Base-by-base conservation (phyloP, 495 filamentous ascomycete species). In the Penicillium paxilli region DNA sequence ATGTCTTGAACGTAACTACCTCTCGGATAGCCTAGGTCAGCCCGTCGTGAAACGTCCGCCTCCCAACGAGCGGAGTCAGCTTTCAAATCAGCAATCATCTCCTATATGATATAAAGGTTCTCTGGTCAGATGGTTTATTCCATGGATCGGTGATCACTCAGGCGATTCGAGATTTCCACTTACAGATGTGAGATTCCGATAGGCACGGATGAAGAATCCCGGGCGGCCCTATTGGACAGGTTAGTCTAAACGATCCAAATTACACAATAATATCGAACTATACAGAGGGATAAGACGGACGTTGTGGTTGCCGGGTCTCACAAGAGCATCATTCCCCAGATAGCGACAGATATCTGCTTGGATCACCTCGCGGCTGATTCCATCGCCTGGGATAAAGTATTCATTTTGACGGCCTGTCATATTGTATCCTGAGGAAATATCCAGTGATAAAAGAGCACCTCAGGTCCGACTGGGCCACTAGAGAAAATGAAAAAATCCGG, bases 261-360 rank as follows among this genome's bases (percentile, higher is more conserved):
- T 49, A 44, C 17, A 24, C 32, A n/a, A 19, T 20, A 23, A n/a
- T 41, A 24, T 51, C 23, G 47, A 45, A 59, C 46, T 25, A 53
- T 8, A 52, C 32, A n/a, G 19, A 46, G 42, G 47, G 47, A 54
- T 62, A 57, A 59, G 58, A 72, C 83, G 65, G 76, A 92, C 90
- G 83, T 89, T 82, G 73, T 92, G 89, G 55, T 76, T 83, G 69
- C 90, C 90, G 53, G 91, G 92, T 69, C 88, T 85, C 60, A 94
- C 91, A 59, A 92, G 82, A 26, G 92, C 92, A 80, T 96, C 92
- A 65, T 89, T 90, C 59, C 91, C 92, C 53, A 96, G 84, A 67
- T 94, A 96, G 69, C 91, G 87, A 78, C 91, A 95, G 55, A 96
- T 93, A 75, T 96, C 91, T 67, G 91, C 88, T 66, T 91, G 90